Evolutionary conservation across 257 asterid genomes (phyloP).

Genomic region (Cynanchum wilfordii): DNA sequence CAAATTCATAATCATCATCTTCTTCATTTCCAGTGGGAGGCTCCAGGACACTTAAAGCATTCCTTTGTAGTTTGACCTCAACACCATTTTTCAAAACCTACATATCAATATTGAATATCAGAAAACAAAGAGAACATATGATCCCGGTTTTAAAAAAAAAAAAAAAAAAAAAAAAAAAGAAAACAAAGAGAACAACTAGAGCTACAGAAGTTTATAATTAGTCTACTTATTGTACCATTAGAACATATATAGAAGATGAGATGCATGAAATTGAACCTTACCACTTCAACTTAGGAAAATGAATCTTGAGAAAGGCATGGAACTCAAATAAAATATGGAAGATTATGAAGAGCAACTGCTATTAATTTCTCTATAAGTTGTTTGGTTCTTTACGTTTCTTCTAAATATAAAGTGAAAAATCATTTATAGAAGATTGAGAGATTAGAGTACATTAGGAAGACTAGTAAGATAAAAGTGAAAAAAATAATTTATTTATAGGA

Average conservation of each 20-base stretch:
- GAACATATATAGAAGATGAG: not conserved
- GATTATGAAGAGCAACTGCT: not conserved
- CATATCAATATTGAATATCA: conserved; percentile 1
- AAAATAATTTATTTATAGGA: not conserved
- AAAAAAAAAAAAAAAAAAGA: too few species aligned
- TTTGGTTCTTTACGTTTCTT: not conserved
- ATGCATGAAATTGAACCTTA: not conserved
- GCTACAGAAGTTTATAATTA: not conserved
- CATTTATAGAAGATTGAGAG: not conserved
- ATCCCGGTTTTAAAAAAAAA: too few species aligned
- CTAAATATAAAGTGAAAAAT: not conserved
- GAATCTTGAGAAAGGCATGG: not conserved
- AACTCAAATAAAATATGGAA: not conserved
- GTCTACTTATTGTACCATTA: not conserved
- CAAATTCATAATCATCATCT: conserved; percentile 60
- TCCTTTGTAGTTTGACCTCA: conserved; percentile 92
- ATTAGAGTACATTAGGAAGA: not conserved
- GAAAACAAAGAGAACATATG: not conserved
- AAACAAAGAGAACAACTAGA: not conserved
- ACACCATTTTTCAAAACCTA: conserved; percentile 92
- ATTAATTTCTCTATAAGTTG: not conserved
- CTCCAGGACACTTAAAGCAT: conserved; percentile 89
- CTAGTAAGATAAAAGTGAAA: not conserved
- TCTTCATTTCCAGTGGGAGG: conserved; percentile 91
- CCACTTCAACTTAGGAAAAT: not conserved